Base-by-base conservation (phyloP, 345 rosid species). In the Linum lewisii region DNA sequence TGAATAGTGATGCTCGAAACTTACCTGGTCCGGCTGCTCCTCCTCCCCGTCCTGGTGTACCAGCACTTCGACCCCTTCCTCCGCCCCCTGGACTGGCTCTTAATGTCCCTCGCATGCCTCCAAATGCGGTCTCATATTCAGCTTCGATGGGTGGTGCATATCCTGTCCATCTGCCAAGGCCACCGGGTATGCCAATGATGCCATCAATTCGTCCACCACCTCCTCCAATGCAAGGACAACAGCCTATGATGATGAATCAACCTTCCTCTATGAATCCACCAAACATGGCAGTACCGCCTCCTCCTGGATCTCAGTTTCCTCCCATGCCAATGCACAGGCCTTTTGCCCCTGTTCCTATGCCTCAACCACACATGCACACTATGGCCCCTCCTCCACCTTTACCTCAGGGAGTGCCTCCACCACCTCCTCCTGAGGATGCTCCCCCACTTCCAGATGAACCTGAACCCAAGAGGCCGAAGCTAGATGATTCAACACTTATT, bases 361-460 rank as follows among this genome's bases (percentile, higher is more conserved):
- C 72, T 44, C 79, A 72, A 1, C 64, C 73, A 38, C 52, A 71
- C 51, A 76, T 83, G 69, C 72, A 69, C 56, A 76, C 79, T 81
- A 78, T 83, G 89, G 80, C 78, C 0, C 75, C 66, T 2, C 87
- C 77, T 6, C 89, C 87, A 23, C 85, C 79, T 67, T 65, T 72
- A 58, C 72, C 80, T 36, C 77, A 67, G 59, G 88, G 82, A 68
- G 65, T 83, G 71, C 76, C 81, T 24, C 83, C 83, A 47, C 87
- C 94, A 6, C 88, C 93, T 8, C 94, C 90, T 34, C 78, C 89
- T 8, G 92, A 80, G 51, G 95, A 84, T 65, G 87, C 94, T 72
- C 95, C 90, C 51, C 98, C 95, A 9, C 98, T 84, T 72, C 98
- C 98, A 1, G 95, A 88, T 54, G 98, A 92, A 72, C 95, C 96